These are phyloP conservation scores for Durotheca rogersii DNA, from an alignment of 495 filamentous ascomycete genomes.

Conservation along the genomic window DNA sequence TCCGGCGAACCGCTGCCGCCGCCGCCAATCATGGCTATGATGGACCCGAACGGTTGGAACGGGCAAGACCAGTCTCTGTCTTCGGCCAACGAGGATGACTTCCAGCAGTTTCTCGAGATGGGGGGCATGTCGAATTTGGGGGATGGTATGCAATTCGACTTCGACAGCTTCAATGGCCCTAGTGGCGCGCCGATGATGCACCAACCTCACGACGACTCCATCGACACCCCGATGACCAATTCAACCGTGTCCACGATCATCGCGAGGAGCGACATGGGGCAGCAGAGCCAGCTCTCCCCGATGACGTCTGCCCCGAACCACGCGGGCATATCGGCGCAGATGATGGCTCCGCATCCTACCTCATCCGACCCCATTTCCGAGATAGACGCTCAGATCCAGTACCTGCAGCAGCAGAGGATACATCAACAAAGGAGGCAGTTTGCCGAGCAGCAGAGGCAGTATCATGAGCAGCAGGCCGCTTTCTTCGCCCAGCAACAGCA, in stretches of 20 bases:
- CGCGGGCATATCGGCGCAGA: conserved; percentile 43
- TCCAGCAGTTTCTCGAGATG: conserved; percentile 59
- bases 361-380: conserved; percentile 50
- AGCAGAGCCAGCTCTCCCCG: conserved; percentile 50
- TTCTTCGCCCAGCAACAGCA: conserved; percentile 57
- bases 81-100: conserved; percentile 50
- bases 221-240: conserved; percentile 55
- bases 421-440: conserved; percentile 55
- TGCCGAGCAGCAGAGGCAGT: conserved; percentile 42
- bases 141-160: conserved; percentile 52
- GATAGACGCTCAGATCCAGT: conserved; percentile 62
- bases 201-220: conserved; percentile 40
- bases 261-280: conserved; percentile 36
- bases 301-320: conserved; percentile 48
- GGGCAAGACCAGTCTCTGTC: conserved; percentile 50
- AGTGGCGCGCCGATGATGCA: conserved; percentile 37
- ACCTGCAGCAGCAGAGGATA: conserved; percentile 61
- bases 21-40: conserved; percentile 38
- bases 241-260: conserved; percentile 44
- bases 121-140: conserved; percentile 47
- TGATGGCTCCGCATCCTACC: conserved; percentile 41
- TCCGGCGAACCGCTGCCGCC: conserved; percentile 1
- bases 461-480: conserved; percentile 56
- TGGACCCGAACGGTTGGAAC: conserved; percentile 51
- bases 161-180: conserved; percentile 44